Evolutionary conservation across 331 rosid species (phyloP).

Genomic region (Cydonia oblonga): DNA sequence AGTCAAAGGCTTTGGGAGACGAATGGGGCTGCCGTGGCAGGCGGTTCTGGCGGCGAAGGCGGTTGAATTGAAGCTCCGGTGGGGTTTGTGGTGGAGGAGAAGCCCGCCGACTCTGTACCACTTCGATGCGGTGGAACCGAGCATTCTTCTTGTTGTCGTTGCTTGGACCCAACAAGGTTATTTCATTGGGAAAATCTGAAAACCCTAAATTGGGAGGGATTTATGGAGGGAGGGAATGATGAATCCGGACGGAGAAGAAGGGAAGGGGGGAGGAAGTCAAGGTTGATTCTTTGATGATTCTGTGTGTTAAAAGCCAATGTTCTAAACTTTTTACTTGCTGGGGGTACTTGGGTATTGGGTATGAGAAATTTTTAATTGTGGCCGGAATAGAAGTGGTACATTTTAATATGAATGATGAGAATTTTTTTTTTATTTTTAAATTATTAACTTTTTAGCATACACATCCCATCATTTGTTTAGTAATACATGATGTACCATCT

Average conservation of each 20-base stretch:
- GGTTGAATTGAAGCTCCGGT: neutral
- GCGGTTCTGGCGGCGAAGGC: neutral
- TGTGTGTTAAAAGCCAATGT: neutral
- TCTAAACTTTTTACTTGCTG: neutral
- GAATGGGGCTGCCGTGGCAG: conserved; percentile 15
- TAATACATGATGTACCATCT: no score
- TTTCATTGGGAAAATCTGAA: neutral
- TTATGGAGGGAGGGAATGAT: neutral
- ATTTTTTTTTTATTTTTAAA: no score
- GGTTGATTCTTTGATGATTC: neutral
- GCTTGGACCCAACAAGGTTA: neutral
- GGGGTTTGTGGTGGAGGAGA: neutral
- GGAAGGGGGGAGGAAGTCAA: neutral
- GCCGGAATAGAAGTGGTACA: no score
- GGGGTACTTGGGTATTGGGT: neutral
- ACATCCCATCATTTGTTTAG: no score
- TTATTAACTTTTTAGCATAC: no score
- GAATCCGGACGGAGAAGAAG: neutral
- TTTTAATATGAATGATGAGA: no score
- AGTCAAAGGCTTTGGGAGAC: neutral
- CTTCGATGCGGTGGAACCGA: conserved; percentile 20
- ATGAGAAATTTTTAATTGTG: no score
- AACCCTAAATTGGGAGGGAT: neutral
- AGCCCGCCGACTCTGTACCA: conserved; percentile 4
- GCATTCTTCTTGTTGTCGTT: neutral